Evolutionary conservation across 2,329 filamentous ascomycete genomes (phyloP).

Genomic region (Colletotrichum salicis): DNA sequence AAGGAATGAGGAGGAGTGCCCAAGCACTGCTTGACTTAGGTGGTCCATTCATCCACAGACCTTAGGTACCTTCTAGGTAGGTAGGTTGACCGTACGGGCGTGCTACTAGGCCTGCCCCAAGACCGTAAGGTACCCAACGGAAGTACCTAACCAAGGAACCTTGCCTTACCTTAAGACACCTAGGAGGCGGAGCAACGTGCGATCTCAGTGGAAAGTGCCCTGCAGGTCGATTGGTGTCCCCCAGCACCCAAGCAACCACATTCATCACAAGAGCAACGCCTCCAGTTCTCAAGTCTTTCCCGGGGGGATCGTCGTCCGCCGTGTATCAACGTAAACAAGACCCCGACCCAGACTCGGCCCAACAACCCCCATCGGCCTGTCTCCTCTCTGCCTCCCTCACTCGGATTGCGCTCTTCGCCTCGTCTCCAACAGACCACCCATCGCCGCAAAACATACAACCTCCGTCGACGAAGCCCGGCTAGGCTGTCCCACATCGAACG

Average conservation of each 20-base stretch:
- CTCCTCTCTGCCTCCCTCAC: not conserved
- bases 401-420: not conserved
- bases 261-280: conserved; percentile 6
- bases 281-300: not conserved
- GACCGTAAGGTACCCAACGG: not conserved
- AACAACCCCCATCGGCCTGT: not conserved
- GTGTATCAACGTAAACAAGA: conserved; percentile 22
- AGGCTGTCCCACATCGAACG: not conserved
- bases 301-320: not conserved
- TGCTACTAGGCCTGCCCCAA: not conserved
- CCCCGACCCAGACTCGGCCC: not conserved
- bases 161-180: no score
- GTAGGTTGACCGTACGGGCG: no score
- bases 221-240: not conserved
- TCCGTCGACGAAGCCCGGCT: not conserved
- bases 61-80: not conserved
- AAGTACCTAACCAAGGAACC: not conserved
- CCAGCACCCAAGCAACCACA: conserved; percentile 17
- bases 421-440: not conserved
- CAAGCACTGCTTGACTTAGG: not conserved
- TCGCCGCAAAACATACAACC: not conserved
- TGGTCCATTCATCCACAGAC: not conserved
- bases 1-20: no score
- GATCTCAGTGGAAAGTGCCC: not conserved
- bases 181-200: not conserved